These are phyloP conservation scores for Nelumbo lutea DNA, from an alignment of 164 flowering plant genomes.

Conservation along the genomic window DNA sequence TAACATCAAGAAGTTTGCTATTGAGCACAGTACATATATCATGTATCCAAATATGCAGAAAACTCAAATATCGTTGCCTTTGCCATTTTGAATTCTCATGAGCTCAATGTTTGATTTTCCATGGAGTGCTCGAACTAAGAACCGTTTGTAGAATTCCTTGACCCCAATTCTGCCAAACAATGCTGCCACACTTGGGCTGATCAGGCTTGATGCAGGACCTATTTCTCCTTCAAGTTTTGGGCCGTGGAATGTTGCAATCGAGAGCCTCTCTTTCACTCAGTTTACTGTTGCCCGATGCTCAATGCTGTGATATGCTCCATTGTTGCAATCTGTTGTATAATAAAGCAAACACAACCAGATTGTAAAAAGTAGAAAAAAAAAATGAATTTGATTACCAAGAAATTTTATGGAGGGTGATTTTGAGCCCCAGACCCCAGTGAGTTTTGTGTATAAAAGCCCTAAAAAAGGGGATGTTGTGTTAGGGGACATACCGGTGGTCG, in stretches of 20 bases:
- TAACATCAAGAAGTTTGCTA: no score
- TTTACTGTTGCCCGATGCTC: slow-evolving; percentile 55
- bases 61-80: not conserved
- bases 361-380: no score
- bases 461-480: no score
- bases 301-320: slow-evolving; percentile 44
- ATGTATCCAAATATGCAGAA: no score
- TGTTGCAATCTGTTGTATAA: no score
- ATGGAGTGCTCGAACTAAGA: slow-evolving; percentile 25
- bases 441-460: no score
- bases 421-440: no score
- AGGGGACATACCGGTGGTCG: no score
- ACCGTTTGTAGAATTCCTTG: slow-evolving; percentile 26
- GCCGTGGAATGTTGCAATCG: slow-evolving; percentile 41
- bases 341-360: no score
- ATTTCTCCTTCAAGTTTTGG: slow-evolving; percentile 26
- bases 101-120: slow-evolving; percentile 38
- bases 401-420: no score
- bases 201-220: slow-evolving; percentile 41
- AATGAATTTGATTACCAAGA: no score
- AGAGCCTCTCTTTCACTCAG: slow-evolving; percentile 39
- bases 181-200: slow-evolving; percentile 30
- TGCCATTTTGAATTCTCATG: slow-evolving; percentile 19
- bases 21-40: no score
- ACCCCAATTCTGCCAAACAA: slow-evolving; percentile 15